Evolutionary conservation across 805 yeast species (phyloP), one percentile per base, ranked within the genome.

Genomic region (Priceomyces carsonii): DNA sequence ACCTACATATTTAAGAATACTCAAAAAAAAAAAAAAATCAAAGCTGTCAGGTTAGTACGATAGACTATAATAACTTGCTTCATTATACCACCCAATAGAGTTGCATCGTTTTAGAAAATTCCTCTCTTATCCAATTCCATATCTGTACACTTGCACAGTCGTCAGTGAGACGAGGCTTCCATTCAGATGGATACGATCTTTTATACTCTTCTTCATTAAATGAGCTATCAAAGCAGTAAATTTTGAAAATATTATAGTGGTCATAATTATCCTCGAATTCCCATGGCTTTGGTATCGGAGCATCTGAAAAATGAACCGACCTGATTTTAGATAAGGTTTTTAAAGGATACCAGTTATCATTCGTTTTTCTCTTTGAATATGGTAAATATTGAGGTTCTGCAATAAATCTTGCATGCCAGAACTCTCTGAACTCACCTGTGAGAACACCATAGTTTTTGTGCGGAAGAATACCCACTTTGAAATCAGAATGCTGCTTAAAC

Each of bases 261-360:
- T 38, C 53, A 8, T 21, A 18, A 24, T 51, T 43, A 32, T 52
- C 45, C 30, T 57, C 55, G 3, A 42, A 25, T 26, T 49, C 50
- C 88, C 88, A 81, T 4, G 87, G 88, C 48, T 82, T 81, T 0
- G 80, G 77, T 5, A 80, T 55, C 5, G 88, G 88, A 22, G 71
- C 69, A 49, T 82, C 89, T 3, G 83, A 75, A 53, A 76, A 82
- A 51, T 82, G 89, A 18, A 80, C 52, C 35, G 77, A 61, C 47
- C 70, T 73, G 4, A 71, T 54, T 8, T 61, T 52, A 5, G 48
- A 41, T 6, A 59, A 40, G 9, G 55, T 47, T 15, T 48, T 24
- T 5, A 29, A 19, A 3, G 70, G 48, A 18, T 57, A 42, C 77
- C 78, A 71, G 30, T 51, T 58, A 2, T 38, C 42, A 12, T 44